Evolutionary conservation across 148 eudicot species (phyloP).

Genomic region (Chenopodium formosanum): DNA sequence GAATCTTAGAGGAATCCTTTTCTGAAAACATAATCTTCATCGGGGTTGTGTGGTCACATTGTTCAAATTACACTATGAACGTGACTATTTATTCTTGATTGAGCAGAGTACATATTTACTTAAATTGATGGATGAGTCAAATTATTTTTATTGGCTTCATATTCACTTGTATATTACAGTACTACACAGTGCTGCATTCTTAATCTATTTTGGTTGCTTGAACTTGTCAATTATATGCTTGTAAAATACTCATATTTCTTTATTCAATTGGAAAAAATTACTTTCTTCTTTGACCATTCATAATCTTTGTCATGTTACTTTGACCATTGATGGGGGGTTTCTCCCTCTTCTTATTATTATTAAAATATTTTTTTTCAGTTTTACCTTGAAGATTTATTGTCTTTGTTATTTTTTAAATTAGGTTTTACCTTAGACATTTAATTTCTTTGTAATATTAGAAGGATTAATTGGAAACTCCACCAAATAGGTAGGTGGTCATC

Average conservation of each 20-base stretch:
- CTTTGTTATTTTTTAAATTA: neutral
- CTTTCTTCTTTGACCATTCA: neutral
- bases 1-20: neutral
- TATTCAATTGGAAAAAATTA: neutral
- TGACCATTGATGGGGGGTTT: neutral
- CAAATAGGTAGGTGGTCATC: slow-evolving; percentile 27
- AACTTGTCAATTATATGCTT: neutral
- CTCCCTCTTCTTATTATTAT: neutral
- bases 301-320: neutral
- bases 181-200: neutral
- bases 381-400: neutral
- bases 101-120: neutral
- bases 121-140: slow-evolving; percentile 3
- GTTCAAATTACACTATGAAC: neutral
- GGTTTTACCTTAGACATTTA: neutral
- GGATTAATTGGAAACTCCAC: slow-evolving; percentile 16
- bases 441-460: slow-evolving; percentile 14
- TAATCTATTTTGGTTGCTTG: neutral
- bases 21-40: neutral
- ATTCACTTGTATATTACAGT: slow-evolving; percentile 7
- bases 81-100: neutral
- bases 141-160: slow-evolving; percentile 8
- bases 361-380: neutral
- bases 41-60: neutral
- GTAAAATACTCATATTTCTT: neutral